These are phyloP conservation scores for Blastocladiella emersonii DNA, from an alignment of 371 early-diverging fungal genomes.

Conservation along the genomic window DNA sequence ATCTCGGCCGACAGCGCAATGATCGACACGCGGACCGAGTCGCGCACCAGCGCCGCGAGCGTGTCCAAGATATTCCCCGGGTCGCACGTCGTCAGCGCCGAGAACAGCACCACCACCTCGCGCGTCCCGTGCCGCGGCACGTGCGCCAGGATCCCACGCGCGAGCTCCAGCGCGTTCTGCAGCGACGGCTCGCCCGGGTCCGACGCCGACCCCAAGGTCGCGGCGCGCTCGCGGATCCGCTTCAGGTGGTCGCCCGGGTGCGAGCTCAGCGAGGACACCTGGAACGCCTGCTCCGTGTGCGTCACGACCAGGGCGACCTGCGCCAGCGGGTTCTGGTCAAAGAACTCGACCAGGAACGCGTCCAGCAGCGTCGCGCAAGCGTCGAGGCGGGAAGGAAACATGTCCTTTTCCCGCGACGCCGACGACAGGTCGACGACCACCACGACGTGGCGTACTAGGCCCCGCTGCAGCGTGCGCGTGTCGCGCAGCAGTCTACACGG, in stretches of 20 bases:
- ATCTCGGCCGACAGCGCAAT: constrained; percentile 85
- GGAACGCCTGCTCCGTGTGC: constrained; percentile 75
- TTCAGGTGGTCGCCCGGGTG: constrained; percentile 61
- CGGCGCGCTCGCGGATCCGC: not conserved
- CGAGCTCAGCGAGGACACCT: constrained; percentile 64
- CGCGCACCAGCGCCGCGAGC: constrained; percentile 42
- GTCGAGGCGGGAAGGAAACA: constrained; percentile 65
- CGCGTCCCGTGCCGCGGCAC: constrained; percentile 86
- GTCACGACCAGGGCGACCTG: constrained; percentile 79
- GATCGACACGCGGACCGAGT: constrained; percentile 65
- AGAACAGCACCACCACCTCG: constrained; percentile 71
- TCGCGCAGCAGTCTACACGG: constrained; percentile 43
- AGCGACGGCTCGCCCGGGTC: constrained; percentile 84
- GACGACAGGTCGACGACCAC: constrained; percentile 69
- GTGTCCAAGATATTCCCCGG: constrained; percentile 81
- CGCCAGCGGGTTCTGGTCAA: constrained; percentile 87
- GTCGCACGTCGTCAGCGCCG: constrained; percentile 81
- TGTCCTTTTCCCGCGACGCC: constrained; percentile 71
- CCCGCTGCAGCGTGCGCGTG: constrained; percentile 73
- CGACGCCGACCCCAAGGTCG: constrained; percentile 43
- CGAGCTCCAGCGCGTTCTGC: constrained; percentile 80
- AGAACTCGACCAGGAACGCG: constrained; percentile 68
- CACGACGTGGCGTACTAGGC: constrained; percentile 80
- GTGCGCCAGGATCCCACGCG: constrained; percentile 45
- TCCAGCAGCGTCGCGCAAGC: constrained; percentile 49